phyloP scores from a whole-genome alignment of 345 rosid genomes.

The Gossypium ekmanianum region DNA sequence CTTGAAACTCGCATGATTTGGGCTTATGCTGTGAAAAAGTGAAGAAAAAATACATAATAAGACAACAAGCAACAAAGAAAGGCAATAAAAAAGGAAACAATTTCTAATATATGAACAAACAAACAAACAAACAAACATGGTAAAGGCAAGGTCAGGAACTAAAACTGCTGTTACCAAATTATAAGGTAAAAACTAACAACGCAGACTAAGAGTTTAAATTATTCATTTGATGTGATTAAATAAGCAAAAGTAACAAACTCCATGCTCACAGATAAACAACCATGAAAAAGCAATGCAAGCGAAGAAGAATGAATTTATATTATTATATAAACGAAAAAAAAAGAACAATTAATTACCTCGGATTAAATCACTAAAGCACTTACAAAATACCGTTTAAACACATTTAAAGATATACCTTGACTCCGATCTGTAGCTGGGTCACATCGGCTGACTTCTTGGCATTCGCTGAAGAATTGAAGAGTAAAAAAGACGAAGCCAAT shows the following conservation, averaged over 20 bases:
- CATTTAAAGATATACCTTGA: constrained; percentile 48
- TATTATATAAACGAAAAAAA: no score
- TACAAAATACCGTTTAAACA: neutral
- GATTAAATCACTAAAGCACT: neutral
- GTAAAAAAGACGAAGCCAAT: neutral
- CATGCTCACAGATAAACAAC: neutral
- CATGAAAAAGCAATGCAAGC: neutral
- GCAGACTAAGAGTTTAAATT: neutral
- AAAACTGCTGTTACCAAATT: neutral
- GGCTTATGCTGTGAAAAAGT: constrained; percentile 32
- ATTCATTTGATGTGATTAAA: neutral
- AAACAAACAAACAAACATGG: neutral
- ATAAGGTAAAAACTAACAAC: neutral
- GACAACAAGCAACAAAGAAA: neutral
- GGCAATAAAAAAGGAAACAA: neutral
- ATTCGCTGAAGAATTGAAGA: constrained; percentile 32
- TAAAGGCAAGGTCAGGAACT: neutral
- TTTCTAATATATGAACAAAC: neutral
- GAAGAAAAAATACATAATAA: neutral
- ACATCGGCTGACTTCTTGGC: constrained; percentile 77
- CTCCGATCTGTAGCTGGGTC: constrained; percentile 84
- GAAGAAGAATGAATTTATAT: neutral
- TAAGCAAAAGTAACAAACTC: neutral
- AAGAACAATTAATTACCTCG: neutral
- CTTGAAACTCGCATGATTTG: constrained; percentile 65